Conservation (phyloP, 2,329 filamentous ascomycete genomes). For the Colletotrichum sojae region DNA sequence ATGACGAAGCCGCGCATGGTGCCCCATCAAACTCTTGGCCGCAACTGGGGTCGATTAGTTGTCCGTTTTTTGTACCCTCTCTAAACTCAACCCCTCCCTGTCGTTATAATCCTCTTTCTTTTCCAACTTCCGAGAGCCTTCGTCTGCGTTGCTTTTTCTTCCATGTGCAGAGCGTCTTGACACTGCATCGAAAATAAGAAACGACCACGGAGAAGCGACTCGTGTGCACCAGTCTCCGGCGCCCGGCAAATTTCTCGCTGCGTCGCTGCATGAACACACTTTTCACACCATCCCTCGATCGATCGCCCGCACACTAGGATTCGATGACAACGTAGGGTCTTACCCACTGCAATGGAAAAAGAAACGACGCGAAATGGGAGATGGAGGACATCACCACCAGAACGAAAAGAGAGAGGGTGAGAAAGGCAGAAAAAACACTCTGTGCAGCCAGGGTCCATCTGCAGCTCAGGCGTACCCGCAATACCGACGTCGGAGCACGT, state of each 20-base stretch:
- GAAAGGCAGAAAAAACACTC: no score
- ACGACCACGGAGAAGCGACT: constrained; percentile 13
- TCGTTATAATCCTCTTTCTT: background rate
- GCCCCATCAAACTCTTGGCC: constrained; percentile 9
- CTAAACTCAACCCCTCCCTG: constrained; percentile 1
- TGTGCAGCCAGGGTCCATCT: constrained; percentile 1
- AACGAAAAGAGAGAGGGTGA: background rate
- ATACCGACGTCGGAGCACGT: constrained; percentile 29
- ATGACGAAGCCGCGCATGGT: background rate
- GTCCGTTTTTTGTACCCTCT: background rate
- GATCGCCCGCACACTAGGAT: constrained; percentile 27
- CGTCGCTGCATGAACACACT: background rate
- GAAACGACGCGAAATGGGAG: constrained; percentile 3
- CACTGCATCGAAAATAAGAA: constrained; percentile 10
- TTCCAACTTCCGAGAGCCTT: background rate
- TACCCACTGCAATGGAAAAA: background rate
- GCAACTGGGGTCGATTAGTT: constrained; percentile 17
- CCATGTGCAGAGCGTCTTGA: background rate
- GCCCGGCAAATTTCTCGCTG: background rate
- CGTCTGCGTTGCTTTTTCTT: background rate
- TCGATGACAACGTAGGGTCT: constrained; percentile 19
- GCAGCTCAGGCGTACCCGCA: constrained; percentile 5
- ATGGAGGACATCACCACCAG: constrained; percentile 4
- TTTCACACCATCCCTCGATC: constrained; percentile 32
- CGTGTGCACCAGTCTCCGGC: background rate